A percentile compares a stretch with the other conserved stretches of the same genome.
Conservation (phyloP, 192 early-diverging fungal genomes). For the Coemansia sp. region DNA sequence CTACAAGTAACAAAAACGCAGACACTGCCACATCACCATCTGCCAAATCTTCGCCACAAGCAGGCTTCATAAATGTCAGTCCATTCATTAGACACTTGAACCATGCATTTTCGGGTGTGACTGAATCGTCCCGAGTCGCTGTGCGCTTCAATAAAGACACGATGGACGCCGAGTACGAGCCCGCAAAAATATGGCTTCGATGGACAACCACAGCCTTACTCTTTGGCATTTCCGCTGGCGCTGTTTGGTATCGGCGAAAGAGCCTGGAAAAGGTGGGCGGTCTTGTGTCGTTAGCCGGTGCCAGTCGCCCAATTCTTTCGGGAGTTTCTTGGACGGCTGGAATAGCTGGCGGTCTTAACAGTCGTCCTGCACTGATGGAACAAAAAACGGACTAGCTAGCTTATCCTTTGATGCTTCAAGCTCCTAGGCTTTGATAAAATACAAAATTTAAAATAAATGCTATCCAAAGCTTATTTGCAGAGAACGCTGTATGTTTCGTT, state of each 20-base stretch:
- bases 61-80: constrained; percentile 19
- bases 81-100: constrained; percentile 30
- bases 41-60: not conserved
- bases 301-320: constrained; percentile 37
- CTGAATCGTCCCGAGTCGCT: constrained; percentile 34
- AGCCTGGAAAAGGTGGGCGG: constrained; percentile 27
- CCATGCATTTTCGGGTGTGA: constrained; percentile 44
- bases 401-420: not conserved
- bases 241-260: constrained; percentile 37
- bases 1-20: not conserved
- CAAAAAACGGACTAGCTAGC: not conserved
- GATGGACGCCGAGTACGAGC: constrained; percentile 40
- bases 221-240: constrained; percentile 23
- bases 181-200: constrained; percentile 34
- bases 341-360: constrained; percentile 34
- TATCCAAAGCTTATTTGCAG: too few relatives aligned
- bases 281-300: constrained; percentile 46
- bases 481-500: too few relatives aligned
- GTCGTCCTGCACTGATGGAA: constrained; percentile 14
- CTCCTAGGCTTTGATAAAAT: too few relatives aligned
- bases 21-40: not conserved
- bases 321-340: constrained; percentile 39
- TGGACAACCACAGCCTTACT: constrained; percentile 14
- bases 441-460: not conserved
- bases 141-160: constrained; percentile 29